These are phyloP conservation scores for Penicillium hesseltinei DNA, from an alignment of 2,329 filamentous ascomycete genomes.

Conservation along the genomic window DNA sequence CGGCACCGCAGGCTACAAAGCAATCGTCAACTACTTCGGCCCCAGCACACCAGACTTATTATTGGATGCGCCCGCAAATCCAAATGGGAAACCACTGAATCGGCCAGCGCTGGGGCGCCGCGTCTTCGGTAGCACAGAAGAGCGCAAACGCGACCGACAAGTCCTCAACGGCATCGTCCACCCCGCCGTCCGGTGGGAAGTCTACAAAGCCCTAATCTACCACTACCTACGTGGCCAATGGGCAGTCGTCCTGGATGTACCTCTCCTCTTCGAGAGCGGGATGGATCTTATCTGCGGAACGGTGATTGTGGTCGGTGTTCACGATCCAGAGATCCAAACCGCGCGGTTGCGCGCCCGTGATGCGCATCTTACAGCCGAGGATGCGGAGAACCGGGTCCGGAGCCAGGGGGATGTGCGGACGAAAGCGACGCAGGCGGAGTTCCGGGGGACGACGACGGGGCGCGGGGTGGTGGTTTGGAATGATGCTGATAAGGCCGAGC, in stretches of 20 bases:
- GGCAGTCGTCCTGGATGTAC: conserved; percentile 91
- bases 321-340: conserved; percentile 79
- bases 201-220: conserved; percentile 71
- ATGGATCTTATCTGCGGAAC: conserved; percentile 83
- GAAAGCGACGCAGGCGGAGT: conserved; percentile 75
- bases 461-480: conserved; percentile 87
- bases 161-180: conserved; percentile 89
- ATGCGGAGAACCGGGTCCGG: conserved; percentile 79
- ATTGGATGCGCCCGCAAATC: conserved; percentile 45
- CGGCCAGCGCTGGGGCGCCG: conserved; percentile 77
- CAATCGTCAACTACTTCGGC: conserved; percentile 78
- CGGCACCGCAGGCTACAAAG: conserved; percentile 76
- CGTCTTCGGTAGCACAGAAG: conserved; percentile 78
- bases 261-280: conserved; percentile 82
- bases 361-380: conserved; percentile 73
- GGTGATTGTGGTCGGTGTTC: conserved; percentile 82
- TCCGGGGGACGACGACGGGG: conserved; percentile 53
- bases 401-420: conserved; percentile 83
- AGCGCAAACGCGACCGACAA: conserved; percentile 67
- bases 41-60: conserved; percentile 84
- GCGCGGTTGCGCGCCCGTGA: conserved; percentile 72
- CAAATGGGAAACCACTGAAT: conserved; percentile 66
- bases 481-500: conserved; percentile 69
- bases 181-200: conserved; percentile 79
- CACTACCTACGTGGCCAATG: conserved; percentile 74